These are phyloP conservation scores for Termitomyces sp. DNA, from an alignment of 768 basidiomycete genomes.

Conservation along the genomic window DNA sequence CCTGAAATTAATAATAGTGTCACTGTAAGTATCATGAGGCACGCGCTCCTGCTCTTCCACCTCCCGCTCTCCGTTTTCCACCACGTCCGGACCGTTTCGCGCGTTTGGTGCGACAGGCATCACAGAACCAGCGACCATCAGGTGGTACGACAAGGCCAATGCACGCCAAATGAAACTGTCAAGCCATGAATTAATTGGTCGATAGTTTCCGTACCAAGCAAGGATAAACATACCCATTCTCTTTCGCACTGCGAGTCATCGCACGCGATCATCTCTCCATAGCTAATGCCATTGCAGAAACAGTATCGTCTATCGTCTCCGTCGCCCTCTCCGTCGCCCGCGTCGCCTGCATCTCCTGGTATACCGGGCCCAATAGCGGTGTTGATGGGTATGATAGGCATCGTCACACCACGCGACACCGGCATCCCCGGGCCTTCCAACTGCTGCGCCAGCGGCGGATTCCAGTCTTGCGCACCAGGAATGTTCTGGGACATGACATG, in stretches of 20 bases:
- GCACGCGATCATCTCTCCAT: constrained; percentile 95
- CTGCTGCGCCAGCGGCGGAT: constrained; percentile 48
- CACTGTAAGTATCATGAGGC: constrained; percentile 13
- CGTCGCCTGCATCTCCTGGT: constrained; percentile 30
- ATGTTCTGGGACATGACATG: constrained; percentile 31
- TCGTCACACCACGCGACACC: constrained; percentile 43
- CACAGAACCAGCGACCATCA: constrained; percentile 76
- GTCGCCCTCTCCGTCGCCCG: constrained; percentile 53
- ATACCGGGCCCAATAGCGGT: constrained; percentile 32
- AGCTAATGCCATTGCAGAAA: constrained; percentile 80
- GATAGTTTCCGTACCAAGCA: constrained; percentile 9
- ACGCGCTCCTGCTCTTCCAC: constrained; percentile 14
- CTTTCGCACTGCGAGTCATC: constrained; percentile 76
- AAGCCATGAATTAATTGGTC: constrained; percentile 8
- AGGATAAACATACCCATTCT: constrained; percentile 79
- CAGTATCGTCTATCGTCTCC: constrained; percentile 77
- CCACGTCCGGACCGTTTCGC: constrained; percentile 52
- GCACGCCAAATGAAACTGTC: constrained; percentile 79
- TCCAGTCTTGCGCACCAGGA: constrained; percentile 47
- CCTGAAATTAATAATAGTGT: constrained; percentile 3
- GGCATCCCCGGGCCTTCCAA: constrained; percentile 83
- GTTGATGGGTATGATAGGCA: constrained; percentile 28
- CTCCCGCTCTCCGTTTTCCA: constrained; percentile 43
- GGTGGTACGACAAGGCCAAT: constrained; percentile 67
- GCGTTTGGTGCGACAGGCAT: constrained; percentile 59